Evolutionary conservation across 192 early-diverging fungal species (phyloP).

Genomic region (Dissophora globulifera): DNA sequence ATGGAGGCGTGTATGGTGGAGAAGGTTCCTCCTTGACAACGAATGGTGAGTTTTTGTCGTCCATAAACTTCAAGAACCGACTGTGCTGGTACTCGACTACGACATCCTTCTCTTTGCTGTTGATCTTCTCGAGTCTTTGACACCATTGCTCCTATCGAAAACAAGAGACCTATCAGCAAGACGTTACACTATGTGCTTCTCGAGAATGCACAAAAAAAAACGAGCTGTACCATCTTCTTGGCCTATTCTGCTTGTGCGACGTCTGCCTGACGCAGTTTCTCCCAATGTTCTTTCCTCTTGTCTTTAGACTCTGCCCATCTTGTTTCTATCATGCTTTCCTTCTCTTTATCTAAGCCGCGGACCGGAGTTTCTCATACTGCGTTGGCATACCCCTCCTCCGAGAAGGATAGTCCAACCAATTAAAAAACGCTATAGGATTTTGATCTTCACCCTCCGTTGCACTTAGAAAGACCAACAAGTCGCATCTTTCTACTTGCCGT

Average conservation of each 20-base stretch:
- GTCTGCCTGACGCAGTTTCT: constrained; percentile 30
- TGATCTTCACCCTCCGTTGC: constrained; percentile 22
- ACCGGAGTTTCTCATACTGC: constrained; percentile 35
- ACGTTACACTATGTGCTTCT: constrained; percentile 9
- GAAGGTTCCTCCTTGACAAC: constrained; percentile 29
- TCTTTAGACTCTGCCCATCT: constrained; percentile 32
- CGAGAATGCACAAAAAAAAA: constrained; percentile 3
- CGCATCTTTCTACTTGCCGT: constrained; percentile 17
- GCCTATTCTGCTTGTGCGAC: too few species aligned
- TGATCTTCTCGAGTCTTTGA: constrained; percentile 22
- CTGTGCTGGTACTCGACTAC: constrained; percentile 34
- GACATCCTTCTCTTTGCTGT: constrained; percentile 29
- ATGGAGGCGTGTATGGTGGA: constrained; percentile 35
- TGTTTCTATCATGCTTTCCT: constrained; percentile 24
- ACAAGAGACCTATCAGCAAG: constrained; percentile 13
- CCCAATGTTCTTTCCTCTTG: constrained; percentile 25
- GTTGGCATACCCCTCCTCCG: constrained; percentile 24
- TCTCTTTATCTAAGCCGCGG: constrained; percentile 27
- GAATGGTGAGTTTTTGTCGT: constrained; percentile 33
- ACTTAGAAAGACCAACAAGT: constrained; percentile 20
- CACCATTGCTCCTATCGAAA: constrained; percentile 29
- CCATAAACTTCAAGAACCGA: constrained; percentile 24
- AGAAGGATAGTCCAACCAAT: constrained; percentile 40
- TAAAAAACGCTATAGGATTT: constrained; percentile 31
- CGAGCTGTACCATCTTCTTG: constrained; percentile 24